Conservation (phyloP, 2,329 filamentous ascomycete species). For the Pseudocercospora macadamiae region DNA sequence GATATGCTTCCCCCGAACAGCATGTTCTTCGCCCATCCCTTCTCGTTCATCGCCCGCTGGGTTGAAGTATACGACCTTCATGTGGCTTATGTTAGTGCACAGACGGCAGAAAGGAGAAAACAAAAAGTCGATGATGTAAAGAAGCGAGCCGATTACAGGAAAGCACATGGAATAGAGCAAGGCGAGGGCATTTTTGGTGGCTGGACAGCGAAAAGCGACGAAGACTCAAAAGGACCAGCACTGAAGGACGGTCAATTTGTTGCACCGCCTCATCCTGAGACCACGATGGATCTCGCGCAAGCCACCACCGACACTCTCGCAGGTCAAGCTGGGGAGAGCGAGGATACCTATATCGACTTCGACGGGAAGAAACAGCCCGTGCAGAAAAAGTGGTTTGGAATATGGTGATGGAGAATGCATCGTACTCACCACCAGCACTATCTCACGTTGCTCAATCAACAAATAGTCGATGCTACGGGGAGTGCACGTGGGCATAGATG, state of each 20-base stretch:
- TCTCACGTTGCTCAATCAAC: no score
- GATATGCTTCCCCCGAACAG: conserved; percentile 75
- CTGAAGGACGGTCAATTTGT: conserved; percentile 41
- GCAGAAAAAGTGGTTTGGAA: conserved; percentile 78
- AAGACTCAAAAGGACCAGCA: conserved; percentile 38
- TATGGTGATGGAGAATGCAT: no score
- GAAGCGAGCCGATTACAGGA: conserved; percentile 83
- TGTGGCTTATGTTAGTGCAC: conserved; percentile 68
- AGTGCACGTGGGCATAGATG: no score
- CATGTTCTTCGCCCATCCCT: conserved; percentile 70
- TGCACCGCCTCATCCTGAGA: conserved; percentile 4
- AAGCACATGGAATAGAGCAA: conserved; percentile 78
- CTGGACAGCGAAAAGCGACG: conserved; percentile 46
- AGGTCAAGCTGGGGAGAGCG: conserved; percentile 32
- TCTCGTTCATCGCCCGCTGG: conserved; percentile 66
- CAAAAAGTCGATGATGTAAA: conserved; percentile 80
- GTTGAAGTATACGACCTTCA: conserved; percentile 76
- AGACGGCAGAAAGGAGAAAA: conserved; percentile 72
- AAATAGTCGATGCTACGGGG: no score
- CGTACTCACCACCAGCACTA: no score
- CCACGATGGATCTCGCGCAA: conserved; percentile 3
- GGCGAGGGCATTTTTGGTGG: conserved; percentile 53
- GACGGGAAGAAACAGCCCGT: conserved; percentile 56
- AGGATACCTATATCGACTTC: conserved; percentile 45
- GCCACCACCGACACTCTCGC: no score